Base-by-base conservation (phyloP, 106 monocot species). In the Triglochin maritima region DNA sequence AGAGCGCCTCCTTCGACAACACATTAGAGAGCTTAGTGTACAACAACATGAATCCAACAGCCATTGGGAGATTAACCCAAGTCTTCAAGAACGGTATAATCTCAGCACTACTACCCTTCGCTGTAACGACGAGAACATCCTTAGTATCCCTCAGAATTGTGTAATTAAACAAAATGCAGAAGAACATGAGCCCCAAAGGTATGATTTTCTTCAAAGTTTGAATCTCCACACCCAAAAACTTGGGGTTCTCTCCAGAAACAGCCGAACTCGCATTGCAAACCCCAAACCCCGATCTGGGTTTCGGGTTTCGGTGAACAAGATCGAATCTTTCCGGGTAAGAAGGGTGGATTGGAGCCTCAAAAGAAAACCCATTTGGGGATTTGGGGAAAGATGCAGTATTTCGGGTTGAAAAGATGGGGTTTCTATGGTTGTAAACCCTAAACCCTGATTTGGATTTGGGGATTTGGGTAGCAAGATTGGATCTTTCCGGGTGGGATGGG, bases 151-250 rank as follows among this genome's bases (percentile, higher is more conserved):
- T 78, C 9, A 94, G 73, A 13, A 95, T 90, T 3, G 94, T 95
- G 67, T 95, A 95, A 64, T 95, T 95, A 84, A 95, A 95, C 2
- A 95, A 83, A 46, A 90, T 95, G 77, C 94, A 95, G 72, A 95
- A 95, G 85, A 95, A 95, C 94, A 95, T 95, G 6, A 90, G 59
- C 65, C 87, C 88, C 8, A 88, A 78, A 2, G 92, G 92, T 3
- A 95, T 60, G 42, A 95, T 90, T 73, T 95, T 95, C 78, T 83
- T 90, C 65, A 95, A 72, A 49, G 95, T 95, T 71, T 49, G 17
- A 7, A 81, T 4, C 71, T 95, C 90, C 12, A 90, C 73, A 44
- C 87, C 87, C n/a, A 94, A 59, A 44, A 94, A 81, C 78, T 87
- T 94, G 61, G 82, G 72, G 59, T 79, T 78, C 46, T 75, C 67